Evolutionary conservation across 139 green algal genomes (phyloP), one percentile per base, ranked within the genome.

Genomic region (Picochlorum sp.): DNA sequence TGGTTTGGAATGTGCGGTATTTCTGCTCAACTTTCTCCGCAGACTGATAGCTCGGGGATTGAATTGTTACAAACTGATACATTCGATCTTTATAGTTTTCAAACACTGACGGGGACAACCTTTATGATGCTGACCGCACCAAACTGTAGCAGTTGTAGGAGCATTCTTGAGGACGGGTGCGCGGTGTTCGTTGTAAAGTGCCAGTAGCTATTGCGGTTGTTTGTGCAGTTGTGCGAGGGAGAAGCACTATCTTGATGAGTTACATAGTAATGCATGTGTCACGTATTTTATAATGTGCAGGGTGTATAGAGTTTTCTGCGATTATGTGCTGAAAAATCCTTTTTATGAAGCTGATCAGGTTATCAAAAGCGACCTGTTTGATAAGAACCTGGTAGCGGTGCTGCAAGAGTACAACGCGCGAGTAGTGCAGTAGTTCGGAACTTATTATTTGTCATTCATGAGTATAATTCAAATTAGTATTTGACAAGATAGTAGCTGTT

Each of bases 21-120:
- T 29, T 75, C 89, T 3, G 67, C 65, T 5, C 84, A 96, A 74
- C 66, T 96, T 25, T 93, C 89, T 0, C 90, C 90, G 9, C 69
- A 86, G 20, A 16, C 39, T 47, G 7, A 24, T 16, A 47, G 39
- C 20, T 14, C 39, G 4, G 84, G 88, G 35, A 93, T 95, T 20
- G 77, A 95, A 61, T 68, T 94, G 33, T 60, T 97, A 41, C 77
- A 93, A 52, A 81, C 87, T 0, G 91, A 95, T 39, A 93, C 68
- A 3, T 98, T 96, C 67, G 84, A 96, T 67, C 63, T 98, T 51
- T 89, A 97, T 70, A 94, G 85, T 28, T 62, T 62, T 24, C 74
- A 89, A 36, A 88, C 78, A 0, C 65, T 84, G 10, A 96, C 89
- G 6, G 91, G 81, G 9, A 91, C 79, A 25, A 95, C 90, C 51